Percentiles rank a stretch among this genome's conserved stretches.
Evolutionary conservation across 139 green algal genomes (phyloP).

Genomic region (Chlorella sp.): DNA sequence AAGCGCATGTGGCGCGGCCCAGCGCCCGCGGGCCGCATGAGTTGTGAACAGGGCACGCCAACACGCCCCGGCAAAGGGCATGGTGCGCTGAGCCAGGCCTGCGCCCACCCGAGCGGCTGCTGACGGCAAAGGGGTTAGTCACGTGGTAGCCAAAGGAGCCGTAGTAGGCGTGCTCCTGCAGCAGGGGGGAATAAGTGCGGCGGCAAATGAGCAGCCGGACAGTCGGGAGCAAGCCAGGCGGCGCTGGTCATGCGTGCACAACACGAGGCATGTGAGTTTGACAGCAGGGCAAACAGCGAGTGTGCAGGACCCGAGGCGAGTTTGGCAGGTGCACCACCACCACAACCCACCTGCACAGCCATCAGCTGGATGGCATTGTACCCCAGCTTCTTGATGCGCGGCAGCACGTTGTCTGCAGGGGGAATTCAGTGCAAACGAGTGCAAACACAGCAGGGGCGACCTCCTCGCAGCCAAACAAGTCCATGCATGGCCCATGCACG

Average conservation of each 20-base stretch:
- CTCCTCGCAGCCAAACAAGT: too few relatives aligned
- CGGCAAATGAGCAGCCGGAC: background rate
- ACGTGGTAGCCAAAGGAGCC: slow-evolving; percentile 93
- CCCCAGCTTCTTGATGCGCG: slow-evolving; percentile 89
- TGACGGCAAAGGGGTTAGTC: slow-evolving; percentile 97
- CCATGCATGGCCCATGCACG: background rate
- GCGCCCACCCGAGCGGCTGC: slow-evolving; percentile 11
- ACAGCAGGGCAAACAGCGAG: background rate
- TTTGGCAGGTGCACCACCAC: background rate
- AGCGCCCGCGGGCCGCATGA: background rate
- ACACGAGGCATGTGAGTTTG: background rate
- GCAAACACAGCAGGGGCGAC: background rate
- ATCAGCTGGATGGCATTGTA: slow-evolving; percentile 99
- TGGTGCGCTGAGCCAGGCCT: too few relatives aligned
- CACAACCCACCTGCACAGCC: slow-evolving; percentile 82
- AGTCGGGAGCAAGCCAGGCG: background rate
- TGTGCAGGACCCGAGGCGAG: too few relatives aligned
- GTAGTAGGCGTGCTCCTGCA: slow-evolving; percentile 88
- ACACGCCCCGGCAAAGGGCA: too few relatives aligned
- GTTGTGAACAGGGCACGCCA: too few relatives aligned
- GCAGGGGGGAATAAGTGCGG: too few relatives aligned
- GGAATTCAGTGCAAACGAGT: background rate
- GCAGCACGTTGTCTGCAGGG: slow-evolving; percentile 82
- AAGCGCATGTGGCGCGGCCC: background rate
- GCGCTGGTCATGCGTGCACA: background rate